A percentile compares a stretch with the other conserved stretches of the same genome.
phyloP scores from a whole-genome alignment of 2,329 filamentous ascomycete species.

The Claviceps quebecensis region DNA sequence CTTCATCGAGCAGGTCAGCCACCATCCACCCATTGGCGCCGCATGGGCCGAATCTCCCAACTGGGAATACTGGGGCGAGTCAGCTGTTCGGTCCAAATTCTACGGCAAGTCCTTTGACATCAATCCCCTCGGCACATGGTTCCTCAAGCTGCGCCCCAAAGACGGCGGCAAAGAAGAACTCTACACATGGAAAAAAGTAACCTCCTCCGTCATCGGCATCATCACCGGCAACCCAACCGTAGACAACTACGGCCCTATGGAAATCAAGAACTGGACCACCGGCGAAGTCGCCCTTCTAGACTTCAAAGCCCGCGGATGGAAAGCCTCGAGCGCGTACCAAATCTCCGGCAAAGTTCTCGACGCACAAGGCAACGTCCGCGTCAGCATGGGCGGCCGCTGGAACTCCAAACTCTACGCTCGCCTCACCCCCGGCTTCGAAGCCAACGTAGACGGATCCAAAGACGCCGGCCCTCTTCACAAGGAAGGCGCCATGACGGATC shows the following conservation, averaged over 20 bases:
- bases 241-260: constrained; percentile 97
- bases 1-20: constrained; percentile 96
- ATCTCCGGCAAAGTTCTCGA: constrained; percentile 78
- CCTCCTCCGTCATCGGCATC: constrained; percentile 92
- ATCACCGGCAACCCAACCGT: constrained; percentile 92
- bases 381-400: constrained; percentile 89
- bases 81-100: constrained; percentile 89
- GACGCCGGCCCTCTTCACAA: constrained; percentile 24
- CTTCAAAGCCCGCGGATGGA: constrained; percentile 95
- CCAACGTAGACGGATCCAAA: constrained; percentile 46
- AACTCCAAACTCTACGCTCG: constrained; percentile 95
- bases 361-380: constrained; percentile 61
- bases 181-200: constrained; percentile 99
- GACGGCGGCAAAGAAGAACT: constrained; percentile 67
- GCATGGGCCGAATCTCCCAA: constrained; percentile 83
- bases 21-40: constrained; percentile 89
- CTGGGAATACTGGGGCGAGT: constrained; percentile 97
- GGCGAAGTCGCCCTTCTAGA: constrained; percentile 81
- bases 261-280: constrained; percentile 93
- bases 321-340: constrained; percentile 80
- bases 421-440: constrained; percentile 81
- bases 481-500: constrained; percentile 44
- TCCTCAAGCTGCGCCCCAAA: constrained; percentile 67
- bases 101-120: constrained; percentile 97
- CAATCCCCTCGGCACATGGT: constrained; percentile 94